Base-by-base conservation (phyloP, 306 rosid genomes). In the Canavalia gladiata region DNA sequence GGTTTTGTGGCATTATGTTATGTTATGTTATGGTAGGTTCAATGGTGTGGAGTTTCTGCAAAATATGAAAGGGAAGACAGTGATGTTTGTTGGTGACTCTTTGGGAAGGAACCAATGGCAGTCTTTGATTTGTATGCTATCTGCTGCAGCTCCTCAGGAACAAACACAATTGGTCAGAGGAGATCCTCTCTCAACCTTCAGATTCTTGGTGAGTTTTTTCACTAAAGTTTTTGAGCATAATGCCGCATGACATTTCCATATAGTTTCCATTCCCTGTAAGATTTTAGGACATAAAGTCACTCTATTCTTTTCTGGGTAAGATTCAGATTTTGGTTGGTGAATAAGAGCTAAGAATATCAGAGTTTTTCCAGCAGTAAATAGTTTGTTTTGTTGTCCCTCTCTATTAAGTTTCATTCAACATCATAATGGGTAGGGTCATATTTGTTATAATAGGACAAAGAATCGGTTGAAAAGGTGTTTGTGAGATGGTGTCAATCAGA, bases 41-140 rank as follows among this genome's bases (percentile, higher is more conserved):
- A 78, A 90, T 79, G 98, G 94, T 89, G 41, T 79, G 68, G 92
- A 91, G 81, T 93, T 93, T 76, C 75, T 93, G 87, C 80, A 73
- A 76, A 85, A 81, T 11, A 90, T 91, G 98, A 90, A 62, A 64
- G 94, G 94, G 11, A 91, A 89, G 75, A 91, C 90, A 1, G 89
- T 91, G 82, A 89, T 91, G 92, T 93, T 93, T 79, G 97, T 90
- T 4, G 98, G 94, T 6, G 97, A 93, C 65, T 93, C 94, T 8
- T 87, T 93, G 58, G 98, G 97, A 28, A 82, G 94, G 84, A 93
- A 93, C 64, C 97, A 93, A 78, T 91, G 97, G 98, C 87, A 93
- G 86, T 91, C 97, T 45, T 84, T 93, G 87, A 85, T 93, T 76
- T 93, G 98, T 55, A 75, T 93, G 93, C 81, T 93, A 52, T 84